Evolutionary conservation across 2,329 filamentous ascomycete genomes (phyloP), one percentile per base, ranked within the genome.

Genomic region (Clonostachys byssicola): DNA sequence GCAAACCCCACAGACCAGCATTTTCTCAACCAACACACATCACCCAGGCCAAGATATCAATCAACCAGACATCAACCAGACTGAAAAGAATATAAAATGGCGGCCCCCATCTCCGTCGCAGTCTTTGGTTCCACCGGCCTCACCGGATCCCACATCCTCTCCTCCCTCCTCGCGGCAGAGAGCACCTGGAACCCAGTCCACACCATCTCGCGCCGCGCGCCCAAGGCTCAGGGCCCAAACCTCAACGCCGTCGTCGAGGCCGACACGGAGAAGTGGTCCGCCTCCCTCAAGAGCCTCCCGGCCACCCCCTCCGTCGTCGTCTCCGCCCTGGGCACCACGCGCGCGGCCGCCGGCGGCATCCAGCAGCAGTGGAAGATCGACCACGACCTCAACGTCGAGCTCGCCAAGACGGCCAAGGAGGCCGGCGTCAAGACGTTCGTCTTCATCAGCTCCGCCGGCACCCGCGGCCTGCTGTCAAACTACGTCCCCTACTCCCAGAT

Each of bases 361-460:
- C 85, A 83, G 30, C 83, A 85, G 51, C 92, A 96, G 69, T 87
- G 89, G 71, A 88, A 88, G 61, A 88, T 96, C 53, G 92, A 96
- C 70, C 81, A 91, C 61, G 90, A 94, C 60, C 74, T 96, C 41
- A 95, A 95, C 66, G 66, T 95, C 43, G 84, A 86, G 53, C 75
- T 95, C 20, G 91, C 89, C 5, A 77, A 79, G 51, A 83, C 86
- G 0, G 89, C 92, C 40, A 89, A 86, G 60, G 78, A 77, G 5
- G 81, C 84, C 1, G 89, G 89, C 35, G 78, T 81, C 12, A 81
- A 81, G 54, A 86, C 85, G 3, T 95, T 87, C 60, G 84, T 96
- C 18, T 83, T 95, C 53, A 77, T 95, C 47, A 91, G 86, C 1
- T 75, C 77, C 18, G 70, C 58, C 1, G 77, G 77, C 47, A 77